A percentile compares a stretch with the other conserved stretches of the same genome.
These are phyloP conservation scores for Cordyceps cicadae DNA, from an alignment of 2,329 filamentous ascomycete species.

Conservation along the genomic window DNA sequence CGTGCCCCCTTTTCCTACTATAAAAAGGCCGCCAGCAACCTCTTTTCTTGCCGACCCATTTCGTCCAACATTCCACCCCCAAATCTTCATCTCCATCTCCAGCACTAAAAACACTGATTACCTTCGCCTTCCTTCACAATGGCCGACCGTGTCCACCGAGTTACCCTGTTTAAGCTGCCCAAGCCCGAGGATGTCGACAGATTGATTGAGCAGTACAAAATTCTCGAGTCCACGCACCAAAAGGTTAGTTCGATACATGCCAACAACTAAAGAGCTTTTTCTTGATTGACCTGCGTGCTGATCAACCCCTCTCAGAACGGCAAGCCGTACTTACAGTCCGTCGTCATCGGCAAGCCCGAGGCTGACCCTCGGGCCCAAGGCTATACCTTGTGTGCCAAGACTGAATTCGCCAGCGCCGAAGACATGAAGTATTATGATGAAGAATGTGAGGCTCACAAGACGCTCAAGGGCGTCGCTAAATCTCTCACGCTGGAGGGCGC, in stretches of 20 bases:
- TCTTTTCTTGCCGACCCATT: neutral
- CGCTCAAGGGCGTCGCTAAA: slow-evolving; percentile 30
- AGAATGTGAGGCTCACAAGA: slow-evolving; percentile 35
- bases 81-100: neutral
- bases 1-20: neutral
- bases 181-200: slow-evolving; percentile 34
- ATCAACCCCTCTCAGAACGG: slow-evolving; percentile 45
- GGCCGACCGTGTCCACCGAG: slow-evolving; percentile 36
- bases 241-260: slow-evolving; percentile 29
- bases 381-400: slow-evolving; percentile 56
- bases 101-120: no score
- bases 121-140: slow-evolving; percentile 16
- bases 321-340: slow-evolving; percentile 58
- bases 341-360: slow-evolving; percentile 44
- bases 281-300: neutral
- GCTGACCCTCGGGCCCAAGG: slow-evolving; percentile 55
- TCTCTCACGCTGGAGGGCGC: slow-evolving; percentile 27
- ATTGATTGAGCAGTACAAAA: slow-evolving; percentile 37
- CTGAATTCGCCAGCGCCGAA: slow-evolving; percentile 53
- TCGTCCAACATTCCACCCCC: neutral
- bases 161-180: slow-evolving; percentile 48
- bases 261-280: neutral
- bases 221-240: slow-evolving; percentile 30
- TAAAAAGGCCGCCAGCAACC: neutral
- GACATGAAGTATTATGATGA: slow-evolving; percentile 66